Evolutionary conservation across 305 asterid genomes (phyloP).

Genomic region (Andrographis paniculata): DNA sequence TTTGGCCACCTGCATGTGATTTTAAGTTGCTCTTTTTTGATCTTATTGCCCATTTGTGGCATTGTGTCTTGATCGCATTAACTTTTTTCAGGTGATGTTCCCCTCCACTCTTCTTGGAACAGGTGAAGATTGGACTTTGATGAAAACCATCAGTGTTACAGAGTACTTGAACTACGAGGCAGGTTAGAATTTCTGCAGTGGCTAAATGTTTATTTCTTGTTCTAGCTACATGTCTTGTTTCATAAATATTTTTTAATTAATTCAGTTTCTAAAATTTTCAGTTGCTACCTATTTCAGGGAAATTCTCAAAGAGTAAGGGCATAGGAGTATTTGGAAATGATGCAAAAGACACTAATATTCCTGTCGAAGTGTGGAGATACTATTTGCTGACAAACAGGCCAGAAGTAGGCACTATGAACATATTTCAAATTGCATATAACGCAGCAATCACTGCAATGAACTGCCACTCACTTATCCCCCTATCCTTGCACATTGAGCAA

Average conservation of each 20-base stretch:
- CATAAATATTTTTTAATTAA: neutral
- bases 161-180: conserved; percentile 95
- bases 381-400: conserved; percentile 93
- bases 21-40: neutral
- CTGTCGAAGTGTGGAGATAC: conserved; percentile 97
- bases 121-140: conserved; percentile 89
- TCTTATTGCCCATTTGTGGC: neutral
- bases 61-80: too few relatives aligned
- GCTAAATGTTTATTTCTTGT: too few relatives aligned
- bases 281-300: conserved; percentile 30
- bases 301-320: conserved; percentile 74
- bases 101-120: conserved; percentile 65
- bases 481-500: too few relatives aligned
- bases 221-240: neutral
- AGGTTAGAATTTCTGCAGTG: conserved; percentile 33
- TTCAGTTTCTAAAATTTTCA: neutral
- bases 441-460: neutral
- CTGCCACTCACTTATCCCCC: too few relatives aligned
- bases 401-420: conserved; percentile 42
- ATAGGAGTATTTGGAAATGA: conserved; percentile 93
- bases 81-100: neutral
- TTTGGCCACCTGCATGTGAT: neutral
- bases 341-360: conserved; percentile 76
- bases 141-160: conserved; percentile 95
- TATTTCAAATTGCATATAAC: neutral